Evolutionary conservation across 2,329 filamentous ascomycete genomes (phyloP), one percentile per base, ranked within the genome.

Genomic region (Stylonectria norvegica): DNA sequence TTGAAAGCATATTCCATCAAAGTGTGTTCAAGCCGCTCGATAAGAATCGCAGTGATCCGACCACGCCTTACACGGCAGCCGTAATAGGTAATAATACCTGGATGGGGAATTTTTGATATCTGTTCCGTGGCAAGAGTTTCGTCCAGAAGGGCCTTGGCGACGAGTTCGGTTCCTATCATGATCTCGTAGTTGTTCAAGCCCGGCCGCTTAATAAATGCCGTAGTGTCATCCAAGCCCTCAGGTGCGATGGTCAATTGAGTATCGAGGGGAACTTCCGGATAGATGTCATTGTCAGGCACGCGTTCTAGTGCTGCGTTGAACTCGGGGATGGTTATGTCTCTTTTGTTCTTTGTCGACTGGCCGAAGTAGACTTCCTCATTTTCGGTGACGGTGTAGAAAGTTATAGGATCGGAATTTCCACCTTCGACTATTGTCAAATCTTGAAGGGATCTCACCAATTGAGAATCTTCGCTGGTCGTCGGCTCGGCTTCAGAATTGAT

Each of bases 341-440:
- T 35, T 28, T 48, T 48, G n/a, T 37, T 42, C 14, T 42, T 48
- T 5, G 20, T 20, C 1, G 32, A 36, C 25, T 48, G 41, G 9
- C 45, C 42, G 37, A 48, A 48, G 19, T 20, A 48, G 2, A 45
- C 31, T 22, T 31, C 28, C 20, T 45, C 45, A 11, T 48, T 32
- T 6, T 28, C 19, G 1, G 41, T 44, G 10, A 44, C 23, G 8
- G 35, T 25, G 22, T 44, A 44, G 17, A 47, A 44, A 9, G 44
- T 44, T 19, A 39, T 30, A 22, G 37, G 41, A 31, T 45, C 39
- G n/a, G 29, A 31, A 16, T 27, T 35, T n/a, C n/a, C n/a, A 15
- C 40, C 17, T 16, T 44, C 42, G 11, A 44, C 34, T 6, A 44
- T 40, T 7, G 37, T 40, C 14, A 44, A 25, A 20, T 44, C 42